Base-by-base conservation (phyloP, 23 red algal species). In the Agarophyton chilense region DNA sequence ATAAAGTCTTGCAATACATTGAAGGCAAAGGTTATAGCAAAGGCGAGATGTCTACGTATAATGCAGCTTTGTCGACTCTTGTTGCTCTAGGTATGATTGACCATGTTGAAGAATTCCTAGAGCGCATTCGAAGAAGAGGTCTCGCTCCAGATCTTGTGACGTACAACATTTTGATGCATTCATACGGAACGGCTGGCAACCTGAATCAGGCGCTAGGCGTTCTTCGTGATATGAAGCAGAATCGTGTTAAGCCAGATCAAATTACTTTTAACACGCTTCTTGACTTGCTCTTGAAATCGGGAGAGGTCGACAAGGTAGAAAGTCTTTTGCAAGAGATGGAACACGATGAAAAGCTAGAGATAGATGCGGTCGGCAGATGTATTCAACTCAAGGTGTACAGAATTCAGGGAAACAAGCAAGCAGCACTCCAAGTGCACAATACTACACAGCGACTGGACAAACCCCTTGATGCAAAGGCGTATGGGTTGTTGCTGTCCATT, bases 91-190 rank as follows among this genome's bases (percentile, higher is more conserved):
- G 77, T 0, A 41, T 22, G 2, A 45, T 76, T 21, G 65, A 53
- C 19, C 39, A 72, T 12, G 77, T 73, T 39, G 35, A 33, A 41
- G 24, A 81, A 52, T 22, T 91, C 40, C 42, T 70, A 16, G 18
- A 41, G 26, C 44, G 52, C 22, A 61, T 91, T 41, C 49, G 52
- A 38, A 53, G 77, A 38, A 41, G 46, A 50, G 81, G 72, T 13
- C n/a, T 87, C 49, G 17, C 18, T 0, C 81, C 91, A 34, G 82
- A 94, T 54, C 65, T 86, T 10, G 45, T 46, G 1, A 87, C 91
- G 17, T 94, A 94, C 49, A 85, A 94, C 65, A 43, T 56, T 0
- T 71, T 94, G 25, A 79, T 94, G 25, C 55, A 81, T 49, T 67
- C 42, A 0, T 81, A 55, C 25, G 91, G 91, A 22, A 51, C 28